phyloP scores from a whole-genome alignment of 202 grass and related monocot species.

The Tripidium arundinaceum region DNA sequence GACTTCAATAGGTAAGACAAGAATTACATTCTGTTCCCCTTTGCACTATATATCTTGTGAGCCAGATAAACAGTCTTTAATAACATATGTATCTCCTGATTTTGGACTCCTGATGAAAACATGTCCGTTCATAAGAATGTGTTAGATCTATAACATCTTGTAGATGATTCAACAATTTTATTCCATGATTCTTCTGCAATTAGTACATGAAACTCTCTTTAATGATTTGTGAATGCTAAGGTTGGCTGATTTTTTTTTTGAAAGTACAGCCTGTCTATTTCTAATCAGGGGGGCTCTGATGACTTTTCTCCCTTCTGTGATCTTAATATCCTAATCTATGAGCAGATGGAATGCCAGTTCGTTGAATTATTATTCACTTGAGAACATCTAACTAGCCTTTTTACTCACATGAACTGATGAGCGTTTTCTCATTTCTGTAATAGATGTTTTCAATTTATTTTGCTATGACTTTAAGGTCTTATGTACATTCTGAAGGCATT shows the following conservation, averaged over 20 bases:
- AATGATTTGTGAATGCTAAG: background rate
- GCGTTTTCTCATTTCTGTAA: background rate
- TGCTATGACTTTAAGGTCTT: background rate
- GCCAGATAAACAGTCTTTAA: background rate
- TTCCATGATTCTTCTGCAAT: constrained; percentile 7
- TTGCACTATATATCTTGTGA: background rate
- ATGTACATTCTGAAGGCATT: background rate
- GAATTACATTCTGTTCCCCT: constrained; percentile 1
- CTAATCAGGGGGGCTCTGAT: too few species aligned
- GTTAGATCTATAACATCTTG: background rate
- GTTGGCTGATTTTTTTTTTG: too few species aligned
- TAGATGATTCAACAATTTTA: background rate
- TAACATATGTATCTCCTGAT: background rate
- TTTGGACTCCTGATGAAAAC: background rate
- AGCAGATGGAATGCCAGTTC: too few species aligned
- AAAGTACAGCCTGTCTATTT: too few species aligned
- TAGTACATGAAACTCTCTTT: background rate
- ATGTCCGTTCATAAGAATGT: background rate
- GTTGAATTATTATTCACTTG: too few species aligned
- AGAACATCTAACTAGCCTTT: background rate
- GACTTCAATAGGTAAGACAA: constrained; percentile 92
- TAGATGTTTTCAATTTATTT: background rate
- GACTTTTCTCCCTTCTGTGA: too few species aligned
- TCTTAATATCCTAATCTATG: too few species aligned
- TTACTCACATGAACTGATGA: background rate